These are phyloP conservation scores for Rhodomyrtus tomentosa DNA, from an alignment of 345 rosid species.

Conservation along the genomic window DNA sequence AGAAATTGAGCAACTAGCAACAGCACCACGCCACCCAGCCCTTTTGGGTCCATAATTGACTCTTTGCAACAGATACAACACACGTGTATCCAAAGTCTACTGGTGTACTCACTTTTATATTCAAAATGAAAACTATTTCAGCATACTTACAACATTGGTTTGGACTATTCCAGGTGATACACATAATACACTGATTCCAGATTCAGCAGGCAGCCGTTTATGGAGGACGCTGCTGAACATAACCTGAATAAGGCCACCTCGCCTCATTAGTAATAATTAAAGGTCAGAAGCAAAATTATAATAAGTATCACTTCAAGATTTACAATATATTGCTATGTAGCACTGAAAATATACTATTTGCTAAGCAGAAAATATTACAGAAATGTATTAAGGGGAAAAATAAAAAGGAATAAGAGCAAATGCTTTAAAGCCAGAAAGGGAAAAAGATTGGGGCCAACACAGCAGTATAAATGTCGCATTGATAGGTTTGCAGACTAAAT, in stretches of 20 bases:
- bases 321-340: background rate
- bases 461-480: background rate
- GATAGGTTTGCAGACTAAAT: background rate
- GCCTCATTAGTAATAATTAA: background rate
- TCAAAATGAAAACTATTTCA: background rate
- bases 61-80: background rate
- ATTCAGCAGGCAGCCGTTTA: slow-evolving; percentile 76
- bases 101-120: background rate
- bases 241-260: slow-evolving; percentile 45
- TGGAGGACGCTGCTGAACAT: slow-evolving; percentile 91
- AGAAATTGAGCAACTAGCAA: background rate
- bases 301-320: background rate
- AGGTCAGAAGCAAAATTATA: background rate
- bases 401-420: background rate
- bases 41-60: background rate
- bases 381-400: background rate
- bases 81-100: background rate
- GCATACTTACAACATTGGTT: slow-evolving; percentile 84
- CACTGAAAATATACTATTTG: background rate
- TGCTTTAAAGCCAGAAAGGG: background rate
- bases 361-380: background rate
- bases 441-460: background rate
- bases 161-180: slow-evolving; percentile 85
- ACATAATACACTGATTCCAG: slow-evolving; percentile 78
- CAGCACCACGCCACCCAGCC: background rate